Base-by-base conservation (phyloP, 352 stramenopile genomes). In the Phytophthora sp. region DNA sequence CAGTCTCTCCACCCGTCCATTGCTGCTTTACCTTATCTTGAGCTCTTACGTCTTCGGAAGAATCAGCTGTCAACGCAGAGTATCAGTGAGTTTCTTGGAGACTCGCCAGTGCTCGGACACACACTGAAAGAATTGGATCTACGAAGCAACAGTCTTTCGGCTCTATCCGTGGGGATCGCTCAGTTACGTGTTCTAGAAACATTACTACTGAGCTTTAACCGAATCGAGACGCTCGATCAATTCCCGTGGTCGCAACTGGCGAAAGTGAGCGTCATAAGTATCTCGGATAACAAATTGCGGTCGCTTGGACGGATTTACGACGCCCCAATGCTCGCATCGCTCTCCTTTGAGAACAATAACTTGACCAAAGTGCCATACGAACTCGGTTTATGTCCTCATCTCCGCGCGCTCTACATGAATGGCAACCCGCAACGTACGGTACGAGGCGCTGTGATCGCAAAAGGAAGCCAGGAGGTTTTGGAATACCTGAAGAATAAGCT, bases 271-370 rank as follows among this genome's bases (percentile, higher is more conserved):
- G 71, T 93, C n/a, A 8, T 90, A 27, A 93, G 83, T 42, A 27
- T 92, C 38, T 90, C 86, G 13, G 84, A 94, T 61, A 95, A 95
- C 72, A 88, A 86, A 54, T 65, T 96, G 21, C 66, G 66, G 0
- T 86, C 80, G 11, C 71, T 96, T 12, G 82, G 84, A 20, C 65
- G 66, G 0, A 83, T 95, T 27, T 92, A 90, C 63, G 57, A 84
- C n/a, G 56, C 60, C 0, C 82, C 88, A 24, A 46, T 56, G 11
- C 73, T 97, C 16, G 71, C 76, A 26, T 93, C 84, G 35, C 71
- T 97, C 18, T 89, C 83, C 27, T 84, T 96, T 38, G 84, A 94
- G 67, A 96, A 94, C 76, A 97, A 95, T 58, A 93, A 85, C 42
- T 66, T 96, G 26, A 71, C 61, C 7, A 63, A 72, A 12, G 74